A percentile compares a stretch with the other conserved stretches of the same genome.
Conservation (phyloP, 2,329 filamentous ascomycete genomes). For the Coniosporium tulheliwenetii region DNA sequence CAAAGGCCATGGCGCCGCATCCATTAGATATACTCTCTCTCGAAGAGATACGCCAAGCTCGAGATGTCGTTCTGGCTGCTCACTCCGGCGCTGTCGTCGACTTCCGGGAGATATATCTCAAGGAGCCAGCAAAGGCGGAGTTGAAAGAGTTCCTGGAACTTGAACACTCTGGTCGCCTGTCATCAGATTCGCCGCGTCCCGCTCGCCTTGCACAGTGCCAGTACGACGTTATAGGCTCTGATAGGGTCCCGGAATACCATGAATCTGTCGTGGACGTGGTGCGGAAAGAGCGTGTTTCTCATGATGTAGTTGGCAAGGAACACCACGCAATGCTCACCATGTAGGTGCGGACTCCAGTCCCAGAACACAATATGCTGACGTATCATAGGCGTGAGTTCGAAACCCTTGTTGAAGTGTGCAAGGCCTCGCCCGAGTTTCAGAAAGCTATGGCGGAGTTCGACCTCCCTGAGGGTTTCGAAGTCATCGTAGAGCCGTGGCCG, state of each 20-base stretch:
- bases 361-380: background rate
- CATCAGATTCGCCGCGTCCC: constrained; percentile 26
- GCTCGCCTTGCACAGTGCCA: constrained; percentile 35
- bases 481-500: constrained; percentile 41
- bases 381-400: constrained; percentile 26
- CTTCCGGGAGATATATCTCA: constrained; percentile 35
- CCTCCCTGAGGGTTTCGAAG: constrained; percentile 38
- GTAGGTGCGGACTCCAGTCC: constrained; percentile 12
- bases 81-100: constrained; percentile 21
- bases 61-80: constrained; percentile 30
- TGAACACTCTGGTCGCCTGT: constrained; percentile 25
- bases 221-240: constrained; percentile 39
- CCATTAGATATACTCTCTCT: constrained; percentile 40
- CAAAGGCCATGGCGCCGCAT: constrained; percentile 22
- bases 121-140: constrained; percentile 34
- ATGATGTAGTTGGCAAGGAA: constrained; percentile 31
- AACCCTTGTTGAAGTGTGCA: constrained; percentile 31
- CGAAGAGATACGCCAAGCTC: constrained; percentile 36
- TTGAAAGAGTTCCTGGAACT: constrained; percentile 31
- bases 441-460: constrained; percentile 34
- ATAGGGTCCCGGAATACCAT: constrained; percentile 36
- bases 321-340: constrained; percentile 32
- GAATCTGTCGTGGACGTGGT: constrained; percentile 37
- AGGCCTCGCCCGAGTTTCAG: constrained; percentile 36
- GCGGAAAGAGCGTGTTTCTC: constrained; percentile 22